Evolutionary conservation across 2,329 filamentous ascomycete genomes (phyloP).

Genomic region (Penicillium psychrosexuale): DNA sequence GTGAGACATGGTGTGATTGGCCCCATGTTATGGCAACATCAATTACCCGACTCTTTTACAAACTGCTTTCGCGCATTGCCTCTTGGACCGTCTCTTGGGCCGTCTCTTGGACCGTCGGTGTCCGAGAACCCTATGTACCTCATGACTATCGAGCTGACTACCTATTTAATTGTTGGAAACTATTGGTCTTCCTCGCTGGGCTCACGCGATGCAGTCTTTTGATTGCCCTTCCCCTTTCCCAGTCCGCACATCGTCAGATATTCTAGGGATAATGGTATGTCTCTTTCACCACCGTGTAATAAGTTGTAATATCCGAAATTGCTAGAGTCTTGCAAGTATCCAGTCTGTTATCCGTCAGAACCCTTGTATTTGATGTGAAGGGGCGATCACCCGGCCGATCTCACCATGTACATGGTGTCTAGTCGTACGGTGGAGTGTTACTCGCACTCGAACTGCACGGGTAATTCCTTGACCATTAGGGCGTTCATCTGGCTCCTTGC

Average conservation of each 20-base stretch:
- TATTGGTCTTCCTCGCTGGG: neutral
- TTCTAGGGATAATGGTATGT: conserved; percentile 54
- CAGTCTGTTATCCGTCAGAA: conserved; percentile 54
- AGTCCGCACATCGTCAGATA: conserved; percentile 38
- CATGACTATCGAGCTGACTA: neutral
- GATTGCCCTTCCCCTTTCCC: conserved; percentile 33
- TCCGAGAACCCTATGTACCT: neutral
- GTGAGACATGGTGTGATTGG: conserved; percentile 1
- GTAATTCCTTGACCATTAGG: conserved; percentile 53
- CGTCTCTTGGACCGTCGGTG: conserved; percentile 6
- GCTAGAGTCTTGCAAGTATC: conserved; percentile 57
- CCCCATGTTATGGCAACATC: neutral
- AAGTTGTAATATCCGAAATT: conserved; percentile 56
- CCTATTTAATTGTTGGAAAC: neutral
- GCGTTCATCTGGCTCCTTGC: conserved; percentile 49
- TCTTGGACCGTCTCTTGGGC: conserved; percentile 5
- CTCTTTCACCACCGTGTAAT: conserved; percentile 56
- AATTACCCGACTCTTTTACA: neutral
- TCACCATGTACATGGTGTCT: conserved; percentile 57
- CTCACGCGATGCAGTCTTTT: conserved; percentile 7
- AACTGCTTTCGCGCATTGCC: neutral
- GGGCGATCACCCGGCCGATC: conserved; percentile 55
- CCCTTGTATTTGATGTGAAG: conserved; percentile 56
- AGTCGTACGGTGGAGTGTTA: conserved; percentile 55
- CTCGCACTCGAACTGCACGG: conserved; percentile 58